phyloP scores from a whole-genome alignment of 1,284 basidiomycete species.

The Cutaneotrichosporon sp. region DNA sequence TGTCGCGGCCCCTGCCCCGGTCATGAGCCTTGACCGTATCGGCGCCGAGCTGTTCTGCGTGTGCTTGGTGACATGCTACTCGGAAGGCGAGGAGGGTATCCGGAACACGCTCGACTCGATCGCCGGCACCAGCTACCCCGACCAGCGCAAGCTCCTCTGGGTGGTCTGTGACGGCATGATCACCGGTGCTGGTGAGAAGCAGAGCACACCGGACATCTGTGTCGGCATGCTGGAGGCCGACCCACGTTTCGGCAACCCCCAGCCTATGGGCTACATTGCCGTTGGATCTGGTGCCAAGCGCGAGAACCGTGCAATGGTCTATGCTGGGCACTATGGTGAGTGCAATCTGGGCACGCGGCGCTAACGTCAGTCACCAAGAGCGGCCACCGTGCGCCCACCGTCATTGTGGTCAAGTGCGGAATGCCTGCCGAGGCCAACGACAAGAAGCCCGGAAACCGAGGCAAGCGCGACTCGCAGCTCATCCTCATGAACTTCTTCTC shows the following conservation, averaged over 20 bases:
- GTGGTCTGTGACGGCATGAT: conserved; percentile 99
- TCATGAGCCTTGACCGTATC: conserved; percentile 82
- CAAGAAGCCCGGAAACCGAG: conserved; percentile 95
- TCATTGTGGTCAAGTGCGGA: conserved; percentile 96
- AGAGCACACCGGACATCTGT: conserved; percentile 94
- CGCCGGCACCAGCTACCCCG: conserved; percentile 84
- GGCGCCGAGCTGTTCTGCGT: conserved; percentile 92
- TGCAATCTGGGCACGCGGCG: neutral
- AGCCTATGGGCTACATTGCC: conserved; percentile 90
- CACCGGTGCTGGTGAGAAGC: conserved; percentile 92
- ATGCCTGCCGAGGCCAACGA: conserved; percentile 75
- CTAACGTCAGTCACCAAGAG: conserved; percentile 49
- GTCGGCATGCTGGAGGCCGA: conserved; percentile 91
- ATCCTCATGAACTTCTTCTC: conserved; percentile 99
- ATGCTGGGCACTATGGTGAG: conserved; percentile 96
- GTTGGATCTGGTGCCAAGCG: conserved; percentile 86
- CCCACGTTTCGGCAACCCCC: conserved; percentile 91
- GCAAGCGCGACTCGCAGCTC: conserved; percentile 98
- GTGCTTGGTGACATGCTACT: conserved; percentile 96
- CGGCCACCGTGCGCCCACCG: conserved; percentile 89
- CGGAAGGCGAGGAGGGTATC: conserved; percentile 91
- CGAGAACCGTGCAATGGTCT: conserved; percentile 96
- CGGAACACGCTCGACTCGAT: conserved; percentile 92
- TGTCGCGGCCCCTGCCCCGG: conserved; percentile 58
- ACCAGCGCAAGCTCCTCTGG: conserved; percentile 87